A percentile compares a stretch with the other conserved stretches of the same genome.
Evolutionary conservation across 169 alveolate genomes (phyloP).

Genomic region (Plasmodium gaboni): DNA sequence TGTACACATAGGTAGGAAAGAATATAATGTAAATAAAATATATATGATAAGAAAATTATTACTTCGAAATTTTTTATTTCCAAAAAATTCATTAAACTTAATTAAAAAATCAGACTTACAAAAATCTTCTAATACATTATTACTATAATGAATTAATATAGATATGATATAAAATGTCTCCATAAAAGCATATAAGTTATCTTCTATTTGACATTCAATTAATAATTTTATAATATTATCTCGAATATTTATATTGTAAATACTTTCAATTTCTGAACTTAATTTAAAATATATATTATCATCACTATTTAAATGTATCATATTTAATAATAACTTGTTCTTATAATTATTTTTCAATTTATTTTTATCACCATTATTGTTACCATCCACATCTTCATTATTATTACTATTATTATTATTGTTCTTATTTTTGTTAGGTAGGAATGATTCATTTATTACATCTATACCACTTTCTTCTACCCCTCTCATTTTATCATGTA

Average conservation of each 20-base stretch:
- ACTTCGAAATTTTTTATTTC: conserved; percentile 45
- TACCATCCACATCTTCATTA: background rate
- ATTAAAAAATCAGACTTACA: conserved; percentile 51
- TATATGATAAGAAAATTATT: conserved; percentile 56
- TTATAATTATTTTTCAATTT: background rate
- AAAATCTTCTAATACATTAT: conserved; percentile 53
- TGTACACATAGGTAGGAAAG: conserved; percentile 71
- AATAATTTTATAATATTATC: conserved; percentile 68
- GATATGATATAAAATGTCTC: conserved; percentile 75
- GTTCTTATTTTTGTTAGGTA: background rate
- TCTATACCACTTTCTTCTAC: background rate
- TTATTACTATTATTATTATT: background rate
- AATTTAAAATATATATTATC: conserved; percentile 48
- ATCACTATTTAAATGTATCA: conserved; percentile 47
- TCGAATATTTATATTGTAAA: conserved; percentile 57
- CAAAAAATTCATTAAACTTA: conserved; percentile 42
- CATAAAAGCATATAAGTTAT: conserved; percentile 72
- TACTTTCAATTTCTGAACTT: conserved; percentile 71
- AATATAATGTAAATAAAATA: conserved; percentile 58
- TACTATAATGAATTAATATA: conserved; percentile 56
- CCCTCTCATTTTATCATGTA: background rate
- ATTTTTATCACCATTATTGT: background rate
- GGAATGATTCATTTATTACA: background rate
- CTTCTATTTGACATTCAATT: conserved; percentile 73
- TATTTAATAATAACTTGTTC: conserved; percentile 29